Percentiles rank a stretch among this genome's conserved stretches.
phyloP scores from a whole-genome alignment of 1,284 basidiomycete species.

The Volvariella surrecta region DNA sequence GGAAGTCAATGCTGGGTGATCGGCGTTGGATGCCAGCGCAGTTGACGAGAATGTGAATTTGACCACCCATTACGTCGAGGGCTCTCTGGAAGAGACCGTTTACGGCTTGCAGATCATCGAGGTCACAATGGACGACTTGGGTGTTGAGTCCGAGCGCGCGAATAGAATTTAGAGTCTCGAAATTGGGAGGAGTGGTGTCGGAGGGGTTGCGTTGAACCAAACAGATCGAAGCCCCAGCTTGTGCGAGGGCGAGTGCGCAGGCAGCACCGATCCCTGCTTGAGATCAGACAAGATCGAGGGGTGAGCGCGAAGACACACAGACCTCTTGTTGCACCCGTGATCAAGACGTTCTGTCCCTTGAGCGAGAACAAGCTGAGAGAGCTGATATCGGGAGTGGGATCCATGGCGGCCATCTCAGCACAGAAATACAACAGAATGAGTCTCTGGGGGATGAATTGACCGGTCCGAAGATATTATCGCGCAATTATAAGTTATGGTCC shows the following conservation, averaged over 20 bases:
- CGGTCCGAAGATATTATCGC: too few relatives aligned
- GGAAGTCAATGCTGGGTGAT: conserved; percentile 75
- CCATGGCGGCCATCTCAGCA: conserved; percentile 15
- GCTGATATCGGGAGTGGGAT: conserved; percentile 24
- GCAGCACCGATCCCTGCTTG: conserved; percentile 62
- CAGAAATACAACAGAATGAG: conserved; percentile 7
- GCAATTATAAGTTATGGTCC: too few relatives aligned
- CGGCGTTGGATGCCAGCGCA: conserved; percentile 92
- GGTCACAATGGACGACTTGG: conserved; percentile 67
- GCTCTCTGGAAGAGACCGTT: conserved; percentile 59
- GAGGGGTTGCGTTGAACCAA: conserved; percentile 55
- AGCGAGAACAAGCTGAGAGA: conserved; percentile 54
- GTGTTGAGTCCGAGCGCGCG: conserved; percentile 30
- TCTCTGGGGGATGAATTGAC: too few relatives aligned
- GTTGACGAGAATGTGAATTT: conserved; percentile 86
- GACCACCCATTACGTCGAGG: conserved; percentile 44
- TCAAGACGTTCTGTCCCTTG: conserved; percentile 49
- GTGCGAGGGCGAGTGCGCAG: conserved; percentile 62
- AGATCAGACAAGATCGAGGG: conserved; percentile 8
- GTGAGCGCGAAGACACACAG: conserved; percentile 17
- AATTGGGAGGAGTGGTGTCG: conserved; percentile 33
- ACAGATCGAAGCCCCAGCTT: conserved; percentile 79
- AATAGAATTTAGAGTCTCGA: conserved; percentile 49
- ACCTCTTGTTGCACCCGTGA: conserved; percentile 68
- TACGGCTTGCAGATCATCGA: conserved; percentile 62